Percentiles rank a stretch among this genome's conserved stretches.
phyloP scores from a whole-genome alignment of 306 rosid genomes.

The Hippophae tibetana region DNA sequence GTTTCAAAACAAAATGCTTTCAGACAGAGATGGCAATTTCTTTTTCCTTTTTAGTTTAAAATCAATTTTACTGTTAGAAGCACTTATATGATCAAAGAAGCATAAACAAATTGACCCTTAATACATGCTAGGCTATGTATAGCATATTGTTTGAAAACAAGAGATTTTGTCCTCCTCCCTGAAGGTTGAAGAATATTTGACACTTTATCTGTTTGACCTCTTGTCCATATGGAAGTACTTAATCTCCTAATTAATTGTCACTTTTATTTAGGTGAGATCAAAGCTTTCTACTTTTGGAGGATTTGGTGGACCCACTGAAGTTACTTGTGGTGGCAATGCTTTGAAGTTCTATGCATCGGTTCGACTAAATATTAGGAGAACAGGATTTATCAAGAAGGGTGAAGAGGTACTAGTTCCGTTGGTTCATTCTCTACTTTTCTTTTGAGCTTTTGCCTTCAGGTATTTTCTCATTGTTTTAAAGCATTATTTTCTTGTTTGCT shows the following conservation, averaged over 20 bases:
- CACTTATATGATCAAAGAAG: no score
- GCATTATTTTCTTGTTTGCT: conserved; percentile 4
- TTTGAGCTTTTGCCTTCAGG: no score
- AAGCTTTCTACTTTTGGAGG: conserved; percentile 86
- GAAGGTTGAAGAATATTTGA: no score
- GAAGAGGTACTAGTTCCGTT: conserved; percentile 45
- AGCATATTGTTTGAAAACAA: no score
- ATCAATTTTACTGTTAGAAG: no score
- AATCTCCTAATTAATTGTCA: conserved; percentile 1
- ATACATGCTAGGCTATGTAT: no score
- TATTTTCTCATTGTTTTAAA: background rate
- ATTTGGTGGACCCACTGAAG: conserved; percentile 78
- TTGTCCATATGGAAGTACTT: background rate
- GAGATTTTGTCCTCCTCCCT: background rate
- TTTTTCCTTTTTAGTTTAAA: no score
- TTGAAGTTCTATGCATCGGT: conserved; percentile 88
- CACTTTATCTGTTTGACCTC: background rate
- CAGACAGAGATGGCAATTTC: no score
- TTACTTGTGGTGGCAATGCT: conserved; percentile 91
- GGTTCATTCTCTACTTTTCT: no score
- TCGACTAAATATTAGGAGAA: conserved; percentile 63
- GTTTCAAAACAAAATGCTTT: no score
- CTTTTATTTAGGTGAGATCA: conserved; percentile 56
- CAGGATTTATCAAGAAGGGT: conserved; percentile 68
- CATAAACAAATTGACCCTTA: no score